These are phyloP conservation scores for Globisporangium cederbergense DNA, from an alignment of 352 stramenopile genomes.

Conservation along the genomic window DNA sequence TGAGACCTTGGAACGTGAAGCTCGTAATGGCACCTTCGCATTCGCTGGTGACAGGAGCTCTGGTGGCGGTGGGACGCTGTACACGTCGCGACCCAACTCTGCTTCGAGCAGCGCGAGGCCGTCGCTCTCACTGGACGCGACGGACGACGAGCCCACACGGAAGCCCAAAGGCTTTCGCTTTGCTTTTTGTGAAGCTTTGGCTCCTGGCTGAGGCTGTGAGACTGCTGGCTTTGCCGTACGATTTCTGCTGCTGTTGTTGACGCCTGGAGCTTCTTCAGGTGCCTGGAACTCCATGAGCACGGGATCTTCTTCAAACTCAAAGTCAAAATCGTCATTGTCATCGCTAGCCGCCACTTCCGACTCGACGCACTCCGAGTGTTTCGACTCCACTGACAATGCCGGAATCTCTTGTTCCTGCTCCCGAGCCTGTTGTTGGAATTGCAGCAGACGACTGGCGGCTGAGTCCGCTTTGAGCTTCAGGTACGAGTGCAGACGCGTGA, in stretches of 20 bases:
- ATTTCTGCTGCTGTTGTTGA: not conserved
- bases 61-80: not conserved
- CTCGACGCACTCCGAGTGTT: not conserved
- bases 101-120: conserved; percentile 44
- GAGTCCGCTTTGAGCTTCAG: not conserved
- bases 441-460: not conserved
- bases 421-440: not conserved
- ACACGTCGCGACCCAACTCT: conserved; percentile 26
- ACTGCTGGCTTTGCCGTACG: not conserved
- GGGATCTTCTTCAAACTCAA: conserved; percentile 10
- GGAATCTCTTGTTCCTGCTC: not conserved
- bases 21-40: not conserved
- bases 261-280: not conserved
- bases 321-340: not conserved
- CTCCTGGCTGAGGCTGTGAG: not conserved
- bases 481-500: conserved; percentile 4
- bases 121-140: conserved; percentile 29
- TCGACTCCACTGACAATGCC: not conserved
- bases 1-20: not conserved
- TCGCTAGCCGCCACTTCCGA: not conserved
- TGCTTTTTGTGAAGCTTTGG: not conserved
- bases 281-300: not conserved
- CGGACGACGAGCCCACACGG: conserved; percentile 13
- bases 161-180: not conserved
- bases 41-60: not conserved